Evolutionary conservation across 768 basidiomycete genomes (phyloP).

Genomic region (Rhodotorula diobovata): DNA sequence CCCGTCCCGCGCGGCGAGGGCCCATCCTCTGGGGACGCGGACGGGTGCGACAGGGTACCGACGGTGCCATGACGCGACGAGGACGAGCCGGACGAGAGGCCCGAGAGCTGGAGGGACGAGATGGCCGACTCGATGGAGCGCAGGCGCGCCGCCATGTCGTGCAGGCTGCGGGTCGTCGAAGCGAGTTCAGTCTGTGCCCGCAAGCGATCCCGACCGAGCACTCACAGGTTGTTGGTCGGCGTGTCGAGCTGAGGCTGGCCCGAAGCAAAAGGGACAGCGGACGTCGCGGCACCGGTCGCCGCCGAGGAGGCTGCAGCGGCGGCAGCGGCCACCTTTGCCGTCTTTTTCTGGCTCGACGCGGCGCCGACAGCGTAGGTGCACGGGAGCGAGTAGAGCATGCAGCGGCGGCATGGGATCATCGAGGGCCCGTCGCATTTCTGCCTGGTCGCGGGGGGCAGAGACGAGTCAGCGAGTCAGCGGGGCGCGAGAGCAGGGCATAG

Average conservation of each 20-base stretch:
- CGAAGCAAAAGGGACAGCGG: not conserved
- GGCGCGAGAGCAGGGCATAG: too few species aligned
- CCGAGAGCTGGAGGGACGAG: not conserved
- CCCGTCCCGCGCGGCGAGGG: not conserved
- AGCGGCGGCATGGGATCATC: slow-evolving; percentile 1
- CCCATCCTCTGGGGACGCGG: not conserved
- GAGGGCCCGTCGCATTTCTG: slow-evolving; percentile 11
- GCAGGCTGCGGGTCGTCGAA: not conserved
- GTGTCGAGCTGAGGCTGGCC: not conserved
- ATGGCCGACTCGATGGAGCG: slow-evolving; percentile 14
- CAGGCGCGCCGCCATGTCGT: slow-evolving; percentile 10
- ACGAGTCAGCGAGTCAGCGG: too few species aligned
- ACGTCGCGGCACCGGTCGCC: too few species aligned
- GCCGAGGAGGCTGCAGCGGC: not conserved
- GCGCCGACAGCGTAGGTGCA: not conserved
- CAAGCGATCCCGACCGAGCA: too few species aligned
- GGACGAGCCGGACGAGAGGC: not conserved
- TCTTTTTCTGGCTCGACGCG: not conserved
- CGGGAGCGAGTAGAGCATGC: slow-evolving; percentile 8
- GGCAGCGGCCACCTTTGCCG: not conserved
- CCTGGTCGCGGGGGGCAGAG: not conserved
- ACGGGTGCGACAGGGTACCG: not conserved
- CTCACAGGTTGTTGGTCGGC: not conserved
- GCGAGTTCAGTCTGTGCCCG: not conserved
- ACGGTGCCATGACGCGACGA: not conserved